Percentiles rank a stretch among this genome's conserved stretches.
phyloP scores from a whole-genome alignment of 169 alveolate genomes.

The Plasmodium adleri region DNA sequence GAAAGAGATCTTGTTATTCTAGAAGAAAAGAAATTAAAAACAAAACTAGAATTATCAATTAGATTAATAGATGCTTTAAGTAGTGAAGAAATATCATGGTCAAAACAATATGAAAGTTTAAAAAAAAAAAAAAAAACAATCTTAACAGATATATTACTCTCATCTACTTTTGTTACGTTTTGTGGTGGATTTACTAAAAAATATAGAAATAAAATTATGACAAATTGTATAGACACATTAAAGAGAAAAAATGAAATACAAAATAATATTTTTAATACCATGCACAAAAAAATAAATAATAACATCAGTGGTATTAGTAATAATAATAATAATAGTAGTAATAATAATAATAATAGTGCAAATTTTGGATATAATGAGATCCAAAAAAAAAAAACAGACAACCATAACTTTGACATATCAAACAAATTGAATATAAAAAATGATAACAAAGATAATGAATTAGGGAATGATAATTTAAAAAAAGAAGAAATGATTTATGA shows the following conservation, averaged over 20 bases:
- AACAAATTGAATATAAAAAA: not conserved
- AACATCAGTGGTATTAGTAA: not conserved
- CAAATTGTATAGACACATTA: conserved; percentile 76
- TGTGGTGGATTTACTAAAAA: conserved; percentile 97
- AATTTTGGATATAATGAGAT: not conserved
- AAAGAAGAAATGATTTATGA: conserved; percentile 27
- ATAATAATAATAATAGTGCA: not conserved
- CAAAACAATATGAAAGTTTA: conserved; percentile 90
- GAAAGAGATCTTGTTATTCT: conserved; percentile 94
- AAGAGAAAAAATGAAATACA: conserved; percentile 61
- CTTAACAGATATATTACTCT: conserved; percentile 94
- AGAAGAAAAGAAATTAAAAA: conserved; percentile 94
- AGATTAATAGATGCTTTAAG: conserved; percentile 94
- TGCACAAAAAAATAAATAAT: conserved; percentile 12
- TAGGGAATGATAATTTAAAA: not conserved
- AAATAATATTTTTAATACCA: conserved; percentile 25
- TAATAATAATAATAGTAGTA: not conserved
- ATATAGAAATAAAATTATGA: conserved; percentile 91
- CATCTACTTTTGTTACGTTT: conserved; percentile 95
- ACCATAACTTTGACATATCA: no score
- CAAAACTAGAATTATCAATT: conserved; percentile 94
- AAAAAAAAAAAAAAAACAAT: conserved; percentile 90
- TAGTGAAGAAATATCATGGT: conserved; percentile 95
- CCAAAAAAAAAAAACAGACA: no score
- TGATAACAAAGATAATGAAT: conserved; percentile 12